phyloP scores from a whole-genome alignment of 352 stramenopile species.

The Pythium chondricola region DNA sequence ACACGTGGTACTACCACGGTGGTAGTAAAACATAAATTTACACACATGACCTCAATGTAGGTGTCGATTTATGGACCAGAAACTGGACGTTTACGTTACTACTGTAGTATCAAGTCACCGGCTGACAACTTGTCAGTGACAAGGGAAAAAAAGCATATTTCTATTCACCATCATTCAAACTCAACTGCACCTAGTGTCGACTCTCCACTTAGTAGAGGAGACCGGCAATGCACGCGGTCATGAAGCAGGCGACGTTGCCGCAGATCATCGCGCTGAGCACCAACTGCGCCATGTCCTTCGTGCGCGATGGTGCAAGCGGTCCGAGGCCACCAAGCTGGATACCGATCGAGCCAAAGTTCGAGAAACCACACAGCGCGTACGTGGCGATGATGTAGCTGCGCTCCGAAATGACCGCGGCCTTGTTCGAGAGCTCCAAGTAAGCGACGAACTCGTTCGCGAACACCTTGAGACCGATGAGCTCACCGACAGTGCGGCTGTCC shows the following conservation, averaged over 20 bases:
- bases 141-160: too few relatives aligned
- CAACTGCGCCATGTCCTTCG: slow-evolving; percentile 1
- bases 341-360: slow-evolving; percentile 1
- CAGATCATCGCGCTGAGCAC: slow-evolving; percentile 1
- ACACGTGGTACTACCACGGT: too few relatives aligned
- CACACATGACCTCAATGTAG: too few relatives aligned
- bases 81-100: too few relatives aligned
- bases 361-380: slow-evolving; percentile 1
- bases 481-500: not conserved
- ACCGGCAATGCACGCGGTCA: slow-evolving; percentile 2
- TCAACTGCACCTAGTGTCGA: too few relatives aligned
- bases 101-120: too few relatives aligned
- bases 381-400: not conserved
- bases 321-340: slow-evolving; percentile 1
- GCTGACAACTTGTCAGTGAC: too few relatives aligned
- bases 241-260: slow-evolving; percentile 4
- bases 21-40: too few relatives aligned
- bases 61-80: too few relatives aligned
- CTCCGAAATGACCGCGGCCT: not conserved
- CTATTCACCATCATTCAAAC: too few relatives aligned
- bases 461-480: not conserved
- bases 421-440: not conserved
- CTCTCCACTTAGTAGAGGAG: slow-evolving; percentile 1
- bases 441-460: slow-evolving; percentile 3
- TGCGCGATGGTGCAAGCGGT: not conserved